These are phyloP conservation scores for Physcomitrium patens DNA, from an alignment of 225 moss, liverwort and hornwort species.

Conservation along the genomic window DNA sequence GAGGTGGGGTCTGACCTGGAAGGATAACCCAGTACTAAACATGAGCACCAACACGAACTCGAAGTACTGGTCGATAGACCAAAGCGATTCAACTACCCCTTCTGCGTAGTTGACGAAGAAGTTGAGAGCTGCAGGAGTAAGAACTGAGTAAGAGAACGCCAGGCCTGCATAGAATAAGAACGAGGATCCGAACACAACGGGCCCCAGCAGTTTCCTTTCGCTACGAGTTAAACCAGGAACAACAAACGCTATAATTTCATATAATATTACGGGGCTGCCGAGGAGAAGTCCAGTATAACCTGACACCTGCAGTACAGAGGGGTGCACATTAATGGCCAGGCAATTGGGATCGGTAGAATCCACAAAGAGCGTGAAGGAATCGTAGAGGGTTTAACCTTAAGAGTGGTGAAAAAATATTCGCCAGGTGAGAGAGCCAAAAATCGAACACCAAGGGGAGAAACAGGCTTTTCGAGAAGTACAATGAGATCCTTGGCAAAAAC, in stretches of 20 bases:
- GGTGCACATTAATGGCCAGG: constrained; percentile 13
- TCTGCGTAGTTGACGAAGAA: constrained; percentile 94
- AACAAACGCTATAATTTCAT: constrained; percentile 93
- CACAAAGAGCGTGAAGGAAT: background rate
- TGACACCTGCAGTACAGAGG: constrained; percentile 65
- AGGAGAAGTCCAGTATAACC: constrained; percentile 94
- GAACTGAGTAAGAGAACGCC: constrained; percentile 78
- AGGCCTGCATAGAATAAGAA: constrained; percentile 86
- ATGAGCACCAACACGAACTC: constrained; percentile 97
- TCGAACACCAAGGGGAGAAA: constrained; percentile 85
- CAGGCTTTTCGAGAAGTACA: constrained; percentile 86
- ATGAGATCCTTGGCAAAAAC: constrained; percentile 88
- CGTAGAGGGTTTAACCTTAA: constrained; percentile 61
- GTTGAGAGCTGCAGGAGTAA: constrained; percentile 97
- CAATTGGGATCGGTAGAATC: background rate
- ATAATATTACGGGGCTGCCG: constrained; percentile 92
- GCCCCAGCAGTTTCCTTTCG: constrained; percentile 86
- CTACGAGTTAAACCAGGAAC: constrained; percentile 89
- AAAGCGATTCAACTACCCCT: constrained; percentile 95
- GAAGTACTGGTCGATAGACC: constrained; percentile 99
- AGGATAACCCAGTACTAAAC: constrained; percentile 95
- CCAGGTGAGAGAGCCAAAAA: constrained; percentile 97
- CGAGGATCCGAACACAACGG: constrained; percentile 89
- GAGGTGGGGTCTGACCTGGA: constrained; percentile 63
- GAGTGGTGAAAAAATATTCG: constrained; percentile 95